Percentiles rank a stretch among this genome's conserved stretches.
Evolutionary conservation across 305 asterid species (phyloP).

Genomic region (Solanum aculeatissimum): DNA sequence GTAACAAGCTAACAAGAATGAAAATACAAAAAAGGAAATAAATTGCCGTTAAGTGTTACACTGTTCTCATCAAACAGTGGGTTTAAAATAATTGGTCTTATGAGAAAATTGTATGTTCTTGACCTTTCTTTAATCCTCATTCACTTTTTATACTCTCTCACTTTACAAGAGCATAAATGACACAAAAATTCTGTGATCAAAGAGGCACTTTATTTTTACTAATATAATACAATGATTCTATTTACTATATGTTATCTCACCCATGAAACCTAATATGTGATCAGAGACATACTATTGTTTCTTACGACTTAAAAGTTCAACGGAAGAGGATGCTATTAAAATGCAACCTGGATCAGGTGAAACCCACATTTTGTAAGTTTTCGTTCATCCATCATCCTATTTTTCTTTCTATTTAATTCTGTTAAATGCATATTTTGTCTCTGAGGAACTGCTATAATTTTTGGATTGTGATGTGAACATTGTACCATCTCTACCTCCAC

Average conservation of each 20-base stretch:
- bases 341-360: conserved; percentile 49
- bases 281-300: conserved; percentile 33
- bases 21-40: background rate
- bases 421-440: background rate
- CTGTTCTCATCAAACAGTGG: background rate
- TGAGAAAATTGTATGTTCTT: background rate
- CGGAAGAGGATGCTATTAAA: conserved; percentile 34
- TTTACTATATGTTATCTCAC: conserved; percentile 1
- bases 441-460: background rate
- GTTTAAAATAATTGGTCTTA: background rate
- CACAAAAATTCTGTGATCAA: background rate
- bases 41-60: background rate
- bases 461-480: conserved; percentile 7
- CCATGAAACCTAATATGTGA: conserved; percentile 2
- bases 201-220: background rate
- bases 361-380: conserved; percentile 22
- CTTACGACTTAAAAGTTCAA: conserved; percentile 37
- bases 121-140: background rate
- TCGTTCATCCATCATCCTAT: background rate
- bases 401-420: background rate
- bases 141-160: background rate
- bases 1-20: background rate
- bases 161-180: background rate
- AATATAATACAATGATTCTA: background rate
- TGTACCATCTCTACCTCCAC: background rate